Conservation (phyloP, 768 basidiomycete species). For the Mycena polygramma region DNA sequence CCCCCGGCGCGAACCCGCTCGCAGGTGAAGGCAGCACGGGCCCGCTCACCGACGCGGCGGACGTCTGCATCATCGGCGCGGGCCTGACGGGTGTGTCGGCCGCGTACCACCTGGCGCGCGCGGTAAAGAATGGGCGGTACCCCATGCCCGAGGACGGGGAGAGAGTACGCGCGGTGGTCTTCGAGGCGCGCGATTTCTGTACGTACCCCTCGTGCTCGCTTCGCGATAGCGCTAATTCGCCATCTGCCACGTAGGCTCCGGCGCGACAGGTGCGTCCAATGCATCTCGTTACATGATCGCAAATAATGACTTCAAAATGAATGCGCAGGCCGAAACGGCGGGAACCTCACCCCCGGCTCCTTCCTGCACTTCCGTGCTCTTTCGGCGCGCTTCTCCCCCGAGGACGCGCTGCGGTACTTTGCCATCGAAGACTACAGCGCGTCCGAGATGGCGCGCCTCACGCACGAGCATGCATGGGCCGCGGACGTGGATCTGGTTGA, state of each 20-base stretch:
- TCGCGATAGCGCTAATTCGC: no score
- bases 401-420: constrained; percentile 17
- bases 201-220: constrained; percentile 44
- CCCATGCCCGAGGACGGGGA: constrained; percentile 22
- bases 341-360: constrained; percentile 33
- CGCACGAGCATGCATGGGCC: constrained; percentile 26
- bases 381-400: constrained; percentile 11
- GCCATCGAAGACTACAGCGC: constrained; percentile 33
- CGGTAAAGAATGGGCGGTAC: constrained; percentile 31
- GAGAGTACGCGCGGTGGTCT: constrained; percentile 65
- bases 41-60: constrained; percentile 67
- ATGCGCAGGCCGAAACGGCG: constrained; percentile 32
- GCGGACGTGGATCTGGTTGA: constrained; percentile 33
- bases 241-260: constrained; percentile 63
- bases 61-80: constrained; percentile 84
- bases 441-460: constrained; percentile 33
- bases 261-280: constrained; percentile 73
- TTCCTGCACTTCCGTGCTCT: constrained; percentile 16
- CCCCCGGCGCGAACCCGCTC: constrained; percentile 73
- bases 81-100: constrained; percentile 84
- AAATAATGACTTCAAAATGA: background rate
- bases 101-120: constrained; percentile 77
- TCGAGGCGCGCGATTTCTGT: constrained; percentile 93
- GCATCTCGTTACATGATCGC: background rate
- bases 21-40: constrained; percentile 77